Percentiles rank a stretch among this genome's conserved stretches.
Evolutionary conservation across 192 early-diverging fungal genomes (phyloP).

Genomic region (Dissophora ornata): DNA sequence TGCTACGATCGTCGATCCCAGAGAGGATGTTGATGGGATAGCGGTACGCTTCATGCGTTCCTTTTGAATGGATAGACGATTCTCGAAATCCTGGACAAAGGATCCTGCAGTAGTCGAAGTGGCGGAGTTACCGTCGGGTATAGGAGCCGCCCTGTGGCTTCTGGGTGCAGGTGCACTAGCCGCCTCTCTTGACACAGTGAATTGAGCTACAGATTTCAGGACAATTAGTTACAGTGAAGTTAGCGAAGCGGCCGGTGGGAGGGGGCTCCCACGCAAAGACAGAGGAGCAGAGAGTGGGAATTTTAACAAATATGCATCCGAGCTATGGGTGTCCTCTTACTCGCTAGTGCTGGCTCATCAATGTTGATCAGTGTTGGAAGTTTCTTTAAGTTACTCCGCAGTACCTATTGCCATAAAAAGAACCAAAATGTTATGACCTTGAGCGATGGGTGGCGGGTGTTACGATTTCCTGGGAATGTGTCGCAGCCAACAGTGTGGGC

Average conservation of each 20-base stretch:
- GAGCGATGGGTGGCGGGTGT: too few species aligned
- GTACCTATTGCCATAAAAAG: conserved; percentile 42
- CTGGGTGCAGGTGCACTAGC: background rate
- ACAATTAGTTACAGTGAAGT: too few species aligned
- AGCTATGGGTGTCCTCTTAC: too few species aligned
- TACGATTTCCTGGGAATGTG: too few species aligned
- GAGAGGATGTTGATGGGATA: conserved; percentile 10
- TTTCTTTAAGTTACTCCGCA: conserved; percentile 54
- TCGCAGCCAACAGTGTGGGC: too few species aligned
- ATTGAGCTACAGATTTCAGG: conserved; percentile 25
- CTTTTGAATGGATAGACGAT: conserved; percentile 41
- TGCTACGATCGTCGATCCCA: conserved; percentile 11
- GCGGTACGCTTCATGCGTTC: conserved; percentile 49
- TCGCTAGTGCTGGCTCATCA: conserved; percentile 58
- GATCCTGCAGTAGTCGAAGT: conserved; percentile 37
- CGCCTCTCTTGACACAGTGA: conserved; percentile 39
- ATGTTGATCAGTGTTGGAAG: conserved; percentile 63
- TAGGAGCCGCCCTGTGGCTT: conserved; percentile 26
- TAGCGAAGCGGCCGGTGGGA: too few species aligned
- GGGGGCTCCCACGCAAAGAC: too few species aligned
- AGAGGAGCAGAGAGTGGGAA: too few species aligned
- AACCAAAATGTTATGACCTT: too few species aligned
- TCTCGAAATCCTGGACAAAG: conserved; percentile 49
- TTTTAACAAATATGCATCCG: too few species aligned
- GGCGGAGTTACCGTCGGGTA: conserved; percentile 18